These are phyloP conservation scores for Aspergillus hancockii DNA, from an alignment of 495 filamentous ascomycete species.

Conservation along the genomic window DNA sequence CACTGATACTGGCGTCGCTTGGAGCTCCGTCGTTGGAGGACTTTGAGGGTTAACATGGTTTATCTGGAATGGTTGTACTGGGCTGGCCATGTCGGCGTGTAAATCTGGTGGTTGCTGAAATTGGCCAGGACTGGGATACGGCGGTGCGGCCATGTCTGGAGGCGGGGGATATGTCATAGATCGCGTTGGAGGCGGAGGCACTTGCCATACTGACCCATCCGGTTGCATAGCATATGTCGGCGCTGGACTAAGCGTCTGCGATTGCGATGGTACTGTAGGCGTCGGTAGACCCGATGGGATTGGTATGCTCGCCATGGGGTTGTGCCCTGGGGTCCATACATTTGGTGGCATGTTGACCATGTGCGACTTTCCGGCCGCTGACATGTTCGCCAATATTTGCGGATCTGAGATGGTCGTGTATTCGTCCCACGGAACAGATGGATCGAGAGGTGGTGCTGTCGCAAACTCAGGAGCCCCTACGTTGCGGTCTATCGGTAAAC, in stretches of 20 bases:
- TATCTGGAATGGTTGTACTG: constrained; percentile 31
- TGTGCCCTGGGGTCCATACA: constrained; percentile 32
- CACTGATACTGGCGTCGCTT: constrained; percentile 32
- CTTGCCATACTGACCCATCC: constrained; percentile 43
- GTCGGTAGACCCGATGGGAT: constrained; percentile 33
- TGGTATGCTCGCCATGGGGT: constrained; percentile 29
- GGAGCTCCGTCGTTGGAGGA: constrained; percentile 33
- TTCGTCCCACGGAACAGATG: constrained; percentile 42
- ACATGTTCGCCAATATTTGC: constrained; percentile 39
- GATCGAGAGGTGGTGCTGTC: constrained; percentile 35
- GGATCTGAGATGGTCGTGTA: constrained; percentile 45
- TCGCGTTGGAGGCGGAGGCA: constrained; percentile 36
- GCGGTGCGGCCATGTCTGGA: constrained; percentile 26
- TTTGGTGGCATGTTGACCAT: constrained; percentile 42
- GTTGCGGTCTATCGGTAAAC: constrained; percentile 24
- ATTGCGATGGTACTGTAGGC: constrained; percentile 37
- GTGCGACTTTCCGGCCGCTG: constrained; percentile 32
- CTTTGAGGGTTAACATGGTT: constrained; percentile 28
- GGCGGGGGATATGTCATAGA: constrained; percentile 45
- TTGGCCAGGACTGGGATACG: constrained; percentile 30
- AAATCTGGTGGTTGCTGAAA: constrained; percentile 39
- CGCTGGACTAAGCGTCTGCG: constrained; percentile 32
- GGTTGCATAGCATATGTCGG: constrained; percentile 40
- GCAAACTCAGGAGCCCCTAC: constrained; percentile 34
- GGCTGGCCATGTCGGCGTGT: constrained; percentile 48